phyloP scores from a whole-genome alignment of 768 basidiomycete genomes.

The Phylloporus sp. region DNA sequence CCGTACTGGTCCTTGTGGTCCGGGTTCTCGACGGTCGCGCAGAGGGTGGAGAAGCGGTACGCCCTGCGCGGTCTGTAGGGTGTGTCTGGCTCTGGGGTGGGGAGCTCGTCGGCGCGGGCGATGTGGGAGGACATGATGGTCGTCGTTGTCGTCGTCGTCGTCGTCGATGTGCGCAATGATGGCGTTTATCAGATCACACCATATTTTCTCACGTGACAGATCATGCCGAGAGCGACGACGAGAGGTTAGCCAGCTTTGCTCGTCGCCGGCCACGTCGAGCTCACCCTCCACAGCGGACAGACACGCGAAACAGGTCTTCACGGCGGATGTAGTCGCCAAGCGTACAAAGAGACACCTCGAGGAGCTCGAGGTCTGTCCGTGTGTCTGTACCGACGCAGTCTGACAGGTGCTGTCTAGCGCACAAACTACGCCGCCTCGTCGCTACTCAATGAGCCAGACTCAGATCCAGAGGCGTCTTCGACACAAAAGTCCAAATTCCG shows the following conservation, averaged over 20 bases:
- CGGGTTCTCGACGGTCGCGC: conserved; percentile 90
- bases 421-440: conserved; percentile 68
- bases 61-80: conserved; percentile 65
- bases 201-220: conserved; percentile 20
- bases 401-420: conserved; percentile 41
- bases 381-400: neutral
- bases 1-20: conserved; percentile 94
- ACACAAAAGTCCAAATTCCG: conserved; percentile 50
- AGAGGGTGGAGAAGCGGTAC: conserved; percentile 86
- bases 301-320: conserved; percentile 41
- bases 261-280: conserved; percentile 3
- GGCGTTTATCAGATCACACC: conserved; percentile 6
- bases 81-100: conserved; percentile 80
- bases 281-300: conserved; percentile 39
- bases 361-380: conserved; percentile 67
- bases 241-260: conserved; percentile 32
- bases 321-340: conserved; percentile 68
- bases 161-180: neutral
- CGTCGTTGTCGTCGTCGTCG: conserved; percentile 15
- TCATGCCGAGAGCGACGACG: conserved; percentile 20
- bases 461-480: conserved; percentile 22
- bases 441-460: conserved; percentile 30
- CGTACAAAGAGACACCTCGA: conserved; percentile 75
- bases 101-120: conserved; percentile 47
- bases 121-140: neutral